A percentile compares a stretch with the other conserved stretches of the same genome.
Evolutionary conservation across 441 rosid genomes (phyloP).

Genomic region (Croton setiger): DNA sequence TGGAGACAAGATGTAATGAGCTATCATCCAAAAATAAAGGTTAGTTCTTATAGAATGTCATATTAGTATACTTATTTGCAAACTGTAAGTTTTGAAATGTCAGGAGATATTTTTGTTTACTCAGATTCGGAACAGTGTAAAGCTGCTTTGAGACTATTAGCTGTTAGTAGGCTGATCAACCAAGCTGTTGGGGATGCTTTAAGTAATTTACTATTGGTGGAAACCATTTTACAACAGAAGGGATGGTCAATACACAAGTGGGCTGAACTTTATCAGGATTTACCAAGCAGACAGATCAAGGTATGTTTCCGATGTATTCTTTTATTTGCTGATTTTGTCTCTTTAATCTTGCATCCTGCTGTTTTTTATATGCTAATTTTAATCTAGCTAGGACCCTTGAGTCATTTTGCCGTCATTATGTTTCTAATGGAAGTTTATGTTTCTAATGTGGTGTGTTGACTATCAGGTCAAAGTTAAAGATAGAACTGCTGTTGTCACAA

Average conservation of each 20-base stretch:
- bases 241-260: slow-evolving; percentile 82
- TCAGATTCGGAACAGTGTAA: slow-evolving; percentile 70
- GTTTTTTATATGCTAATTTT: slow-evolving; percentile 1
- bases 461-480: slow-evolving; percentile 78
- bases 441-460: slow-evolving; percentile 1
- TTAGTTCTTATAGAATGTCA: slow-evolving; percentile 19
- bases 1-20: slow-evolving; percentile 45
- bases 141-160: slow-evolving; percentile 74
- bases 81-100: slow-evolving; percentile 8
- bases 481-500: slow-evolving; percentile 68
- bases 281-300: slow-evolving; percentile 91
- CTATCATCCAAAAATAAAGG: slow-evolving; percentile 47
- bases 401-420: not conserved
- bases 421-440: not conserved
- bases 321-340: not conserved
- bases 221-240: slow-evolving; percentile 66
- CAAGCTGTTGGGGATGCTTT: slow-evolving; percentile 98
- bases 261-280: slow-evolving; percentile 77
- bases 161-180: slow-evolving; percentile 79
- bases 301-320: slow-evolving; percentile 27
- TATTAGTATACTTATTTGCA: not conserved
- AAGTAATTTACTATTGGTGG: slow-evolving; percentile 85
- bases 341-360: not conserved
- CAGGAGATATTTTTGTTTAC: slow-evolving; percentile 10
- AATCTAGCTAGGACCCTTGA: not conserved